Conservation (phyloP, 73 alveolate genomes). For the Durusdinium trenchii region DNA sequence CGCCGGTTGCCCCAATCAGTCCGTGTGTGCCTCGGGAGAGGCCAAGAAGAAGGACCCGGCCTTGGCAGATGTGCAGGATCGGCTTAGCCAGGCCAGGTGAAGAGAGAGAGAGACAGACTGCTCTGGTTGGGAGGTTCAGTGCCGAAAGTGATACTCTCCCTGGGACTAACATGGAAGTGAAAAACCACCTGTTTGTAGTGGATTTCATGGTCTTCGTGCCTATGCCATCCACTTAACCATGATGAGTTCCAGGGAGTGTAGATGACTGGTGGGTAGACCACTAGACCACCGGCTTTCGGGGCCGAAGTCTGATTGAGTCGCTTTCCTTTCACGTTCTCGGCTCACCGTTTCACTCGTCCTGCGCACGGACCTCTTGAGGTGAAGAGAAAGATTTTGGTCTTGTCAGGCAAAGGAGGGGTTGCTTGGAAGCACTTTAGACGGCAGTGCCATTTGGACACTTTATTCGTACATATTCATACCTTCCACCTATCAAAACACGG, state of each 20-base stretch:
- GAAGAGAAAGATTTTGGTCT: conserved; percentile 41
- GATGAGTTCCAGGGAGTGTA: no score
- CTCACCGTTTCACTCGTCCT: not conserved
- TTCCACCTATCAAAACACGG: no score
- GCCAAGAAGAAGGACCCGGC: conserved; percentile 97
- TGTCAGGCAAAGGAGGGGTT: conserved; percentile 35
- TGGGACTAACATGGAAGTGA: no score
- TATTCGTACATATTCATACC: no score
- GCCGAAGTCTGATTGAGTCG: no score
- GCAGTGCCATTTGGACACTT: conserved; percentile 21
- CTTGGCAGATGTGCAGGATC: conserved; percentile 96
- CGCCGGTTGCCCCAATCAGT: conserved; percentile 99
- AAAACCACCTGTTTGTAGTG: no score
- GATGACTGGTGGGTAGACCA: no score
- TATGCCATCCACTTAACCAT: no score
- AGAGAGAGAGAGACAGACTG: conserved; percentile 96
- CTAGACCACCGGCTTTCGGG: no score
- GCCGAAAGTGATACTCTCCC: no score
- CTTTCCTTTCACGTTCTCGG: not conserved
- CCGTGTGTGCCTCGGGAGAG: conserved; percentile 92
- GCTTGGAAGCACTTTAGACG: not conserved
- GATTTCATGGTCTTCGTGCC: no score
- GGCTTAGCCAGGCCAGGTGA: conserved; percentile 97
- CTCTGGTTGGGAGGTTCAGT: not conserved
- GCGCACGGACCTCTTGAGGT: not conserved